These are phyloP conservation scores for Aspergillus sp. DNA, from an alignment of 2,329 filamentous ascomycete species.

Conservation along the genomic window DNA sequence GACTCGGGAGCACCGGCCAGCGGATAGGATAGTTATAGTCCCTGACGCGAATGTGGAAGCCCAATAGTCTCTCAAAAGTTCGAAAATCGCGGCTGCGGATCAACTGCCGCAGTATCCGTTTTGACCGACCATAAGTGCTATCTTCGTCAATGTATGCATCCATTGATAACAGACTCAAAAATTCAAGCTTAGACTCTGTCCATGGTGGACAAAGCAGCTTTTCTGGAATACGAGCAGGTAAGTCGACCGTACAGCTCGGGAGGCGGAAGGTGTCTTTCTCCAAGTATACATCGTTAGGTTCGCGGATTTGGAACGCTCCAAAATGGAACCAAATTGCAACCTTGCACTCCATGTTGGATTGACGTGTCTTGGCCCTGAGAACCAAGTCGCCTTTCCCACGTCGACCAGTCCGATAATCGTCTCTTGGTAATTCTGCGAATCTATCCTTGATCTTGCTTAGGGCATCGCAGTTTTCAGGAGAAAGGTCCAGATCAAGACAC, in stretches of 20 bases:
- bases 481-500: conserved; percentile 23
- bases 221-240: conserved; percentile 32
- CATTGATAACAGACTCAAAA: conserved; percentile 32
- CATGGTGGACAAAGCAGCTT: conserved; percentile 34
- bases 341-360: conserved; percentile 15
- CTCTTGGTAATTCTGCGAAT: too few species aligned
- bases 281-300: conserved; percentile 19
- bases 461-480: conserved; percentile 19
- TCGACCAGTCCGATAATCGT: too few species aligned
- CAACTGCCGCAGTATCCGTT: conserved; percentile 25
- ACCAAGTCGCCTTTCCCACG: conserved; percentile 28
- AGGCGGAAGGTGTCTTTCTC: conserved; percentile 32
- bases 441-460: too few species aligned
- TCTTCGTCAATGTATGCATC: conserved; percentile 37
- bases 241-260: conserved; percentile 22
- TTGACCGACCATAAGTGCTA: conserved; percentile 21
- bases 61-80: conserved; percentile 27
- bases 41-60: conserved; percentile 24
- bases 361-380: conserved; percentile 14
- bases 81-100: conserved; percentile 30
- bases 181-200: conserved; percentile 33
- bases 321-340: conserved; percentile 35
- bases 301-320: conserved; percentile 31
- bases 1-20: conserved; percentile 29
- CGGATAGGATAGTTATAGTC: conserved; percentile 25